Conservation (phyloP, 306 rosid genomes). For the Carpinus viminea region DNA sequence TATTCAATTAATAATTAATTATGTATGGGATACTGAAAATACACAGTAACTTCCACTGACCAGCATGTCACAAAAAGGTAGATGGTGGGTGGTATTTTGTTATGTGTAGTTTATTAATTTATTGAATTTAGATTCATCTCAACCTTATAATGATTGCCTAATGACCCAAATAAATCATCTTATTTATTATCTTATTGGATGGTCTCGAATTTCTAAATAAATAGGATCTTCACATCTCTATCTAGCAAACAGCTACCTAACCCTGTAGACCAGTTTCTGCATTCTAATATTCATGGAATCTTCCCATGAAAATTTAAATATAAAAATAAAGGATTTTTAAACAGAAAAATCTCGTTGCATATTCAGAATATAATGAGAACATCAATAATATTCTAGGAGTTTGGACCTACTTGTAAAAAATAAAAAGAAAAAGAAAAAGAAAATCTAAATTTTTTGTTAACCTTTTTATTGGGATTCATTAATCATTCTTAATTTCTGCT, state of each 20-base stretch:
- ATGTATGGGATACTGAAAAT: too few relatives aligned
- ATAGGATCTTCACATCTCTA: not conserved
- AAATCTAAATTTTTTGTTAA: too few relatives aligned
- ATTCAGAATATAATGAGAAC: not conserved
- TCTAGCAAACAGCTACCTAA: constrained; percentile 33
- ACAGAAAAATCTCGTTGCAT: not conserved
- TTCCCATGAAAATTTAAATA: not conserved
- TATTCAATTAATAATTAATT: too few relatives aligned
- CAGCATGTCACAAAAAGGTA: not conserved
- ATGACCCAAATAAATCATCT: not conserved
- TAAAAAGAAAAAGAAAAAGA: too few relatives aligned
- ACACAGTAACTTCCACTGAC: constrained; percentile 19
- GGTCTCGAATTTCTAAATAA: constrained; percentile 2
- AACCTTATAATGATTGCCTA: constrained; percentile 1
- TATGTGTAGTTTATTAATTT: not conserved
- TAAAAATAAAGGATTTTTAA: not conserved
- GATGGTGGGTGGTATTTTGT: constrained; percentile 11
- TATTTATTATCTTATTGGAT: not conserved
- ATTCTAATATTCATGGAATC: constrained; percentile 20
- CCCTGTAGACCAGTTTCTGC: constrained; percentile 32
- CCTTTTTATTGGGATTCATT: not conserved
- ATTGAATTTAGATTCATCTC: constrained; percentile 2
- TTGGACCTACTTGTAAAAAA: not conserved
- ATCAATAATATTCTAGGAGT: constrained; percentile 3
- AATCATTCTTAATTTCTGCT: not conserved